These are phyloP conservation scores for Dictyostelium brefeldianum DNA, from an alignment of 78 protist genomes.

Conservation along the genomic window DNA sequence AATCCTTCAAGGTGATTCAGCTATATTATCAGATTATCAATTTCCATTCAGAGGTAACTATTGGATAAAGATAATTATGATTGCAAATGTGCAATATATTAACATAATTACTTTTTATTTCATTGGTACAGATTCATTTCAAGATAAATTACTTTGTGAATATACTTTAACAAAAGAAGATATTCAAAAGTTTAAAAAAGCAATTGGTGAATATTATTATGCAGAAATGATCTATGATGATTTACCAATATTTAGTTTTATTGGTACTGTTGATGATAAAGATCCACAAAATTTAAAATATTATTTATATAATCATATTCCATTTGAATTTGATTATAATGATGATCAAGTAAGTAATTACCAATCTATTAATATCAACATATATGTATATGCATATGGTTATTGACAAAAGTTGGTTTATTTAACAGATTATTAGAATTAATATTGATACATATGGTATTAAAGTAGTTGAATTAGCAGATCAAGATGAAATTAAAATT, in stretches of 20 bases:
- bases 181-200: constrained; percentile 78
- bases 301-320: constrained; percentile 92
- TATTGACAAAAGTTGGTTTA: neutral
- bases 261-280: constrained; percentile 71
- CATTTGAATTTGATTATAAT: constrained; percentile 94
- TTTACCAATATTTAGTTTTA: constrained; percentile 53
- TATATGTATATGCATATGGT: too few relatives aligned
- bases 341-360: constrained; percentile 88
- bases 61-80: too few relatives aligned
- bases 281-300: neutral
- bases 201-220: constrained; percentile 92
- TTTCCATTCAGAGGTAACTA: constrained; percentile 76
- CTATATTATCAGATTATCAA: constrained; percentile 82
- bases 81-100: neutral
- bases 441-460: constrained; percentile 34
- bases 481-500: constrained; percentile 30
- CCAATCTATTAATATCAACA: too few relatives aligned
- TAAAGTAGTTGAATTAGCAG: constrained; percentile 36
- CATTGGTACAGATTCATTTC: neutral
- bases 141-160: constrained; percentile 83
- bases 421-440: constrained; percentile 46
- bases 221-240: constrained; percentile 92
- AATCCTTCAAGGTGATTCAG: constrained; percentile 91
- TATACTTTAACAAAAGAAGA: constrained; percentile 73
- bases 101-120: neutral